phyloP scores from a whole-genome alignment of 1,284 basidiomycete genomes.

The Ganoderma leucocontextum region DNA sequence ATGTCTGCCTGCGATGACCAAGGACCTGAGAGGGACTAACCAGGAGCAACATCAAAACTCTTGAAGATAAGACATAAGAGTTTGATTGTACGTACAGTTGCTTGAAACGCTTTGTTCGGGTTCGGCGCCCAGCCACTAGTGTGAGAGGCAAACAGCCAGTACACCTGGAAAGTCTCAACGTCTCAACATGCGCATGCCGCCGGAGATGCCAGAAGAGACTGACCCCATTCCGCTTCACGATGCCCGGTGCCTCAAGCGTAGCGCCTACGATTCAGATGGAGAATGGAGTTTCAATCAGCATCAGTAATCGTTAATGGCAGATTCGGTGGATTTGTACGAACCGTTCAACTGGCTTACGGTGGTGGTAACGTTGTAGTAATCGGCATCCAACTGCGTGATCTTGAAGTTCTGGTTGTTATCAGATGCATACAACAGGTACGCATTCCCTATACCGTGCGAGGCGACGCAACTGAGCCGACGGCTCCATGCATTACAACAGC shows the following conservation, averaged over 20 bases:
- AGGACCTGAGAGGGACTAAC: slow-evolving; percentile 60
- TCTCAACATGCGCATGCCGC: neutral
- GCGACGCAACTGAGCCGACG: slow-evolving; percentile 35
- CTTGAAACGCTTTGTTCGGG: slow-evolving; percentile 66
- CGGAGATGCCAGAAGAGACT: slow-evolving; percentile 23
- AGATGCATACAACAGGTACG: slow-evolving; percentile 70
- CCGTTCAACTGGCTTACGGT: slow-evolving; percentile 57
- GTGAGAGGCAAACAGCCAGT: slow-evolving; percentile 69
- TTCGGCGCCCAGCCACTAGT: slow-evolving; percentile 69
- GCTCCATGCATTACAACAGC: neutral
- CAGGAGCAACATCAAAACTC: neutral
- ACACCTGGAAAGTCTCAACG: slow-evolving; percentile 46
- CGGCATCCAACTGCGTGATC: slow-evolving; percentile 61
- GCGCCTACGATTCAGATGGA: slow-evolving; percentile 46
- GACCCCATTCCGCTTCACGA: slow-evolving; percentile 65
- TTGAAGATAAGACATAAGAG: neutral
- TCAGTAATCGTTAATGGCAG: neutral
- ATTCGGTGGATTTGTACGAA: slow-evolving; percentile 36
- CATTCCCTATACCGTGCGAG: slow-evolving; percentile 34
- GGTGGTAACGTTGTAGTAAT: slow-evolving; percentile 65
- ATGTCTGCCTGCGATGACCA: slow-evolving; percentile 68
- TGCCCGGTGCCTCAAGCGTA: slow-evolving; percentile 68
- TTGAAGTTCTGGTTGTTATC: slow-evolving; percentile 78
- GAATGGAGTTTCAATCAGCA: neutral
- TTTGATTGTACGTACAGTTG: slow-evolving; percentile 48